Evolutionary conservation across 108 stramenopile species (phyloP).

Genomic region (Schizochytrium sp.): DNA sequence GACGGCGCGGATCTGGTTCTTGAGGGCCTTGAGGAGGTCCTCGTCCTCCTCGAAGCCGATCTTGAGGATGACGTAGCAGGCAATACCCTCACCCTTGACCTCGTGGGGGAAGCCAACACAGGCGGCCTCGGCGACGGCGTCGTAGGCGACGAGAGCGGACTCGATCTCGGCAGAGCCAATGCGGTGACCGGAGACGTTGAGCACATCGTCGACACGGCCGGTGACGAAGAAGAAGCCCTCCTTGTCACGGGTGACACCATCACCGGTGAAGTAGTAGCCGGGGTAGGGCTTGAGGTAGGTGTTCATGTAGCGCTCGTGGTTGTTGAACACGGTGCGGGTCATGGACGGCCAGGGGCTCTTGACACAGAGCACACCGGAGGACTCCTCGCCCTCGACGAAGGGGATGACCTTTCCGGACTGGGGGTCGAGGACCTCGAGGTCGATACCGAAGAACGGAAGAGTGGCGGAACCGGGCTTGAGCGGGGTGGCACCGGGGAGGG

Average conservation of each 20-base stretch:
- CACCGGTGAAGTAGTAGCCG: constrained; percentile 97
- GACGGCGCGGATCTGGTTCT: constrained; percentile 78
- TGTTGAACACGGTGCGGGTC: constrained; percentile 91
- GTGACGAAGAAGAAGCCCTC: constrained; percentile 97
- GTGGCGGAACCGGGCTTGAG: constrained; percentile 96
- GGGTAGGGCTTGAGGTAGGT: constrained; percentile 93
- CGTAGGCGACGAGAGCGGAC: constrained; percentile 88
- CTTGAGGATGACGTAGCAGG: constrained; percentile 84
- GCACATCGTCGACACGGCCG: constrained; percentile 95
- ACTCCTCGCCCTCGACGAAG: constrained; percentile 80
- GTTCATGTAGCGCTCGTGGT: constrained; percentile 91
- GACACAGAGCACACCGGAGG: constrained; percentile 92
- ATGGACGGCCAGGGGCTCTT: constrained; percentile 93
- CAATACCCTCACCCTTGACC: constrained; percentile 89
- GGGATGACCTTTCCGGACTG: constrained; percentile 78
- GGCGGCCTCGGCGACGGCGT: constrained; percentile 86
- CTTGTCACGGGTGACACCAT: constrained; percentile 88
- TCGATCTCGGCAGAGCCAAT: constrained; percentile 95
- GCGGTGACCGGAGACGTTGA: constrained; percentile 94
- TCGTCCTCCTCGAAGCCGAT: constrained; percentile 64
- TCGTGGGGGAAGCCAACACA: constrained; percentile 85
- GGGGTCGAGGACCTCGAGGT: constrained; percentile 89
- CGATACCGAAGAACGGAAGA: constrained; percentile 93
- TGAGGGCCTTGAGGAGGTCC: constrained; percentile 82
- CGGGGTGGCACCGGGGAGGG: constrained; percentile 91